A percentile compares a stretch with the other conserved stretches of the same genome.
These are phyloP conservation scores for Aristolochia contorta DNA, from an alignment of 164 flowering plant species.

Conservation along the genomic window DNA sequence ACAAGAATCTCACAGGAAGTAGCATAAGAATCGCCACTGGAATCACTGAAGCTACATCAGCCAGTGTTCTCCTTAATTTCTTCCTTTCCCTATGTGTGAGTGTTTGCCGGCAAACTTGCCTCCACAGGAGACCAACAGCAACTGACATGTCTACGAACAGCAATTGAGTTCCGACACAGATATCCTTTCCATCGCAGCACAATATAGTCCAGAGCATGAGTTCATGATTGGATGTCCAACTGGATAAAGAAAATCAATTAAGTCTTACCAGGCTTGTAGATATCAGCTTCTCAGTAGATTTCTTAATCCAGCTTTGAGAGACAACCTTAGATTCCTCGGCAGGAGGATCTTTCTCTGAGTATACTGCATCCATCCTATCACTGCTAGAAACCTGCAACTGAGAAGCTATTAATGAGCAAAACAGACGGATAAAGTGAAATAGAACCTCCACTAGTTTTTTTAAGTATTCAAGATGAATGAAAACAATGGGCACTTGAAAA, in stretches of 20 bases:
- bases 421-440: no score
- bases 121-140: slow-evolving; percentile 23
- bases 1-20: slow-evolving; percentile 43
- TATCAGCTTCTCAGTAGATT: slow-evolving; percentile 25
- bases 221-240: neutral
- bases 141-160: slow-evolving; percentile 39
- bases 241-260: neutral
- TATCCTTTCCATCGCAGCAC: slow-evolving; percentile 26
- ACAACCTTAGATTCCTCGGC: slow-evolving; percentile 9
- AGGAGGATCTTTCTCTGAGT: neutral
- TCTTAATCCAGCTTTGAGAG: slow-evolving; percentile 21
- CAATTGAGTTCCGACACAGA: slow-evolving; percentile 53
- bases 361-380: slow-evolving; percentile 9
- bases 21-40: slow-evolving; percentile 65
- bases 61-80: slow-evolving; percentile 33
- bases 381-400: slow-evolving; percentile 15
- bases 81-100: slow-evolving; percentile 38
- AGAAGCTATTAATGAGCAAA: no score
- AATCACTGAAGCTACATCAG: slow-evolving; percentile 37
- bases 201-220: neutral
- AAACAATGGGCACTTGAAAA: no score
- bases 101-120: slow-evolving; percentile 30
- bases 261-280: slow-evolving; percentile 44
- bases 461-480: no score
- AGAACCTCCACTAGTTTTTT: no score